Base-by-base conservation (phyloP, 2,329 filamentous ascomycete genomes). In the Penicillium psychrosexuale region DNA sequence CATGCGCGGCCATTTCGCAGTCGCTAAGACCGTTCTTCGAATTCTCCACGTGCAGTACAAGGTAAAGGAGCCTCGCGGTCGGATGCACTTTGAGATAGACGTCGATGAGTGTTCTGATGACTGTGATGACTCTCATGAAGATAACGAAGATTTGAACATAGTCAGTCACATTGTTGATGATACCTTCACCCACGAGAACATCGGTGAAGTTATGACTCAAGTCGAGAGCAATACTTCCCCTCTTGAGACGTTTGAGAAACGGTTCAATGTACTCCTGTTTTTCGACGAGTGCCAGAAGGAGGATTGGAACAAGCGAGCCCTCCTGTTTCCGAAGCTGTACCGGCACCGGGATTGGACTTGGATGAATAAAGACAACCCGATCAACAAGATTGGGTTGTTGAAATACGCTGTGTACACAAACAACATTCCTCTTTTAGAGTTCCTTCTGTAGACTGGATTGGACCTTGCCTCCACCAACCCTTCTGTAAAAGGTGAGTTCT, bases 101-200 rank as follows among this genome's bases (percentile, higher is more conserved):
- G 13, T 33, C n/a, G 64, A 63, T 38, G 71, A 50, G 12, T 56
- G 68, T 8, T 51, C 53, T 3, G 70, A 74, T 1, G 73, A 58
- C 8, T 50, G 42, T 5, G 70, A 73, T 1, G 73, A 60, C 6
- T 65, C 68, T 37, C 74, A 56, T 15, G 22, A 60, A 33, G 60
- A 60, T n/a, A 46, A 50, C 27, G 59, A 59, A 8, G 19, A 43
- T 5, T 55, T 73, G 9, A 60, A 71, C 24, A 66, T 79, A 12
- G 58, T 67, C 6, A 62, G 72, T 74, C 80, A 86, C 56, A 76
- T 85, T 38, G 74, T 90, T 28, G 82, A 87, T 61, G 82, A 87
- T 12, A 78, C 81, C 34, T 90, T 89, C 68, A 94, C 90, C 0
- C 82, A 93, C 49, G 88, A 94, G 15, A 84, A 90, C 61, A 80